A percentile compares a stretch with the other conserved stretches of the same genome.
Evolutionary conservation across 768 basidiomycete species (phyloP).

Genomic region (Tricholoma saponaceum): DNA sequence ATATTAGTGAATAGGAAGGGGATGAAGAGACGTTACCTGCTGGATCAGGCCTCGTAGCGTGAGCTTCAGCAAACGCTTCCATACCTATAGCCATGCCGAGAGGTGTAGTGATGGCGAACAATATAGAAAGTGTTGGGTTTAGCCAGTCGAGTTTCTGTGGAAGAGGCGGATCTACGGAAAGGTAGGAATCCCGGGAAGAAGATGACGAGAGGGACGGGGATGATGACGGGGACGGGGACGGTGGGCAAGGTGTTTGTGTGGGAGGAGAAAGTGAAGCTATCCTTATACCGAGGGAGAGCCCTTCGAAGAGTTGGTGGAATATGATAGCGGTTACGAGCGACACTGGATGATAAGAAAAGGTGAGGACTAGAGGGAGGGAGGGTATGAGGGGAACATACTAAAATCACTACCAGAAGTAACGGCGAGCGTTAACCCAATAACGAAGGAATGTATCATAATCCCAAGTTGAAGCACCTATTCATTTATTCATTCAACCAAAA

Average conservation of each 20-base stretch:
- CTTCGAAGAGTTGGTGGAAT: slow-evolving; percentile 85
- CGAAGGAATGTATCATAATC: slow-evolving; percentile 81
- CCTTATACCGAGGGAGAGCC: slow-evolving; percentile 77
- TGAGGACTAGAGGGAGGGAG: background rate
- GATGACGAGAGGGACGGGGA: background rate
- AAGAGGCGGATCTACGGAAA: background rate
- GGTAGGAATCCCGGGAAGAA: slow-evolving; percentile 2
- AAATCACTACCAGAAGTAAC: slow-evolving; percentile 69
- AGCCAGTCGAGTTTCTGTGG: slow-evolving; percentile 30
- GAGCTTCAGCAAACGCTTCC: slow-evolving; percentile 34
- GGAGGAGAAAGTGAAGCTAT: slow-evolving; percentile 61
- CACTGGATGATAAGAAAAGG: slow-evolving; percentile 32
- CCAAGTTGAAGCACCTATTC: slow-evolving; percentile 72
- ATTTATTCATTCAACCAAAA: background rate
- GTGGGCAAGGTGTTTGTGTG: background rate
- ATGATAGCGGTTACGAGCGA: slow-evolving; percentile 70
- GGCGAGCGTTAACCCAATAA: slow-evolving; percentile 75
- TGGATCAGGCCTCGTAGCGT: slow-evolving; percentile 19
- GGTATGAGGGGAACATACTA: slow-evolving; percentile 37
- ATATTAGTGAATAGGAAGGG: no score
- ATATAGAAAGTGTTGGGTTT: slow-evolving; percentile 48
- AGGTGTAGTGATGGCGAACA: slow-evolving; percentile 76
- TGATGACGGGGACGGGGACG: background rate
- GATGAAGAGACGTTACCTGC: slow-evolving; percentile 15
- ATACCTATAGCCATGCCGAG: slow-evolving; percentile 62